Conservation (phyloP, 192 early-diverging fungal species). For the Allomyces macrogynus region DNA sequence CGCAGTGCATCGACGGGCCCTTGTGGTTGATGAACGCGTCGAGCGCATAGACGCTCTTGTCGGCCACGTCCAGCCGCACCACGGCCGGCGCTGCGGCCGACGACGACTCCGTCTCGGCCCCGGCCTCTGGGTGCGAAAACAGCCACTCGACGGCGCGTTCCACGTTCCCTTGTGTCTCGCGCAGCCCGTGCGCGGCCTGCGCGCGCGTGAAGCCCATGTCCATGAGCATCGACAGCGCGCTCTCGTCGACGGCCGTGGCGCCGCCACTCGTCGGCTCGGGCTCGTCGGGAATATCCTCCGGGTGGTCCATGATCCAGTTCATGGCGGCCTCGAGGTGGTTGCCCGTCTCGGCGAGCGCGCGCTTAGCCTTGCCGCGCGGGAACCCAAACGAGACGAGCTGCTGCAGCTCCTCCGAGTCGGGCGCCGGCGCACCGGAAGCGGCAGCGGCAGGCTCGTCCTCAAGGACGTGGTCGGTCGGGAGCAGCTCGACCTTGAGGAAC, state of each 20-base stretch:
- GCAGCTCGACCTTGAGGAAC: constrained; percentile 39
- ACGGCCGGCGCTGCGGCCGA: constrained; percentile 3
- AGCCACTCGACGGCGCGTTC: constrained; percentile 92
- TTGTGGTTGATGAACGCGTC: constrained; percentile 81
- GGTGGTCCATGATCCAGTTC: constrained; percentile 90
- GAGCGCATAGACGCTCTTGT: constrained; percentile 30
- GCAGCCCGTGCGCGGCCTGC: constrained; percentile 62
- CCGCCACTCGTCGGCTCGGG: constrained; percentile 3
- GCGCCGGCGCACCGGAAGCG: constrained; percentile 1
- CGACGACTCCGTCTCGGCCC: constrained; percentile 25
- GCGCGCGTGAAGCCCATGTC: constrained; percentile 80
- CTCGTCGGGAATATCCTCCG: constrained; percentile 53
- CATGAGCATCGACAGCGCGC: constrained; percentile 43
- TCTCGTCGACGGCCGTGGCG: constrained; percentile 14
- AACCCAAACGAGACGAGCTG: constrained; percentile 87
- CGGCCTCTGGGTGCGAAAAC: constrained; percentile 63
- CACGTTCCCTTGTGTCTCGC: constrained; percentile 53
- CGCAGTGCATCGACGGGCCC: constrained; percentile 84
- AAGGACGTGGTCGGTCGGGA: constrained; percentile 53
- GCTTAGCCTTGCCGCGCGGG: constrained; percentile 57
- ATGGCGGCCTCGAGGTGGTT: constrained; percentile 63
- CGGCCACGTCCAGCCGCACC: constrained; percentile 4
- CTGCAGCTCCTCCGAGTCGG: constrained; percentile 41
- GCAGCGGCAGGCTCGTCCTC: constrained; percentile 26
- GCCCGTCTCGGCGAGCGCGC: constrained; percentile 62